phyloP scores from a whole-genome alignment of 306 rosid species.

The Castanopsis chinensis region DNA sequence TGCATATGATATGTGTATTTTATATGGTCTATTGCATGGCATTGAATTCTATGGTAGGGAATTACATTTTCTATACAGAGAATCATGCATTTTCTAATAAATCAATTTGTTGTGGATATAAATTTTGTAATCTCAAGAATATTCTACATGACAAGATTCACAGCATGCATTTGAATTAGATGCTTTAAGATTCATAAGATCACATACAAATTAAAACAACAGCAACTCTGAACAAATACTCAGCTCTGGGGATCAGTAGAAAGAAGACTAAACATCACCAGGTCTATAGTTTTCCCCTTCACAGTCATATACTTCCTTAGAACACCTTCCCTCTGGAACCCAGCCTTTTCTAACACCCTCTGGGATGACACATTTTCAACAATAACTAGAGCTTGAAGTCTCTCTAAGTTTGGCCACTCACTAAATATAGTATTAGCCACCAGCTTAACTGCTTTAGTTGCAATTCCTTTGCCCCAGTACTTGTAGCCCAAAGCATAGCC shows the following conservation, averaged over 20 bases:
- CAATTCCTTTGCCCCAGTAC: constrained; percentile 77
- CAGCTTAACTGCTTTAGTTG: constrained; percentile 51
- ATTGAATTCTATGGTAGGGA: no score
- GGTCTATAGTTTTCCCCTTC: constrained; percentile 47
- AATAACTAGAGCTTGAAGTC: constrained; percentile 70
- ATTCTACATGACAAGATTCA: background rate
- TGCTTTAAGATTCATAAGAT: background rate
- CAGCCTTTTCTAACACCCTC: constrained; percentile 64
- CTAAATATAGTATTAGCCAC: constrained; percentile 38
- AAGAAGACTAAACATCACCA: constrained; percentile 49
- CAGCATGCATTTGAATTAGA: background rate
- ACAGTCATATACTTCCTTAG: constrained; percentile 39
- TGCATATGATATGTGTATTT: no score
- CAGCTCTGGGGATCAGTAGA: constrained; percentile 21
- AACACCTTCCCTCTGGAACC: constrained; percentile 65
- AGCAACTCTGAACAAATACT: background rate
- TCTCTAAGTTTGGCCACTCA: constrained; percentile 54
- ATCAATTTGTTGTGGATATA: no score
- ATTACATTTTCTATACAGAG: no score
- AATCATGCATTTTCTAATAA: no score
- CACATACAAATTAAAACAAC: background rate
- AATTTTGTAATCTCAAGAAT: no score
- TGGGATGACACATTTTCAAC: constrained; percentile 63
- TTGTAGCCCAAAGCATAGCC: constrained; percentile 61
- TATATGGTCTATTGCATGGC: no score